These are phyloP conservation scores for Epichloe coenophiala DNA, from an alignment of 2,329 filamentous ascomycete genomes.

Conservation along the genomic window DNA sequence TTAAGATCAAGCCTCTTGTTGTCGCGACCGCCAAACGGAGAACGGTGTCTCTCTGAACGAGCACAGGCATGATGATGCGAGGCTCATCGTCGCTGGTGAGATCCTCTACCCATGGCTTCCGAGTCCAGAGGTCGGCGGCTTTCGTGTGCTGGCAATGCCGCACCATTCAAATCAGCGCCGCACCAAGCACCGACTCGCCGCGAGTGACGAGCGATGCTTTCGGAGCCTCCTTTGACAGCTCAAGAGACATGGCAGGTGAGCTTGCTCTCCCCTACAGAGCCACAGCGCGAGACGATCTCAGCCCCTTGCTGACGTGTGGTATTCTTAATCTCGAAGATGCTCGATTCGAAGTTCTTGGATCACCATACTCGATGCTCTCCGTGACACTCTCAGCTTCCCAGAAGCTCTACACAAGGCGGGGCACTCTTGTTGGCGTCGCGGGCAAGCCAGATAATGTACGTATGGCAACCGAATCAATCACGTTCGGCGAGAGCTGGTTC, in stretches of 20 bases:
- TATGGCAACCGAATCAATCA: constrained; percentile 23
- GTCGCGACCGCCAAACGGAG: too few species aligned
- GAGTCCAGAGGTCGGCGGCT: constrained; percentile 13
- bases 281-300: neutral
- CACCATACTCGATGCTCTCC: constrained; percentile 85
- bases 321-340: constrained; percentile 51
- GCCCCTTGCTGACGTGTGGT: neutral
- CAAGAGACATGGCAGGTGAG: constrained; percentile 38
- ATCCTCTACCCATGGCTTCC: constrained; percentile 20
- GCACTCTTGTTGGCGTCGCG: constrained; percentile 78
- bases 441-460: constrained; percentile 91
- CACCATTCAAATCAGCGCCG: constrained; percentile 48
- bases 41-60: neutral
- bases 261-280: neutral
- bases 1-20: neutral
- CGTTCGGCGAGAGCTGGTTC: neutral
- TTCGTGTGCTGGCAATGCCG: constrained; percentile 44
- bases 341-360: constrained; percentile 82
- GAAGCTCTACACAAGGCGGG: constrained; percentile 80
- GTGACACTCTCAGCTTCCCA: constrained; percentile 89
- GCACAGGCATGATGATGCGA: constrained; percentile 23
- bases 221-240: constrained; percentile 30
- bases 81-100: constrained; percentile 27
- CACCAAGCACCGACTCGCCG: constrained; percentile 43
- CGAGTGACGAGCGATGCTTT: constrained; percentile 40